Base-by-base conservation (phyloP, 768 basidiomycete species). In the Chalciporus pseudorubinellus region DNA sequence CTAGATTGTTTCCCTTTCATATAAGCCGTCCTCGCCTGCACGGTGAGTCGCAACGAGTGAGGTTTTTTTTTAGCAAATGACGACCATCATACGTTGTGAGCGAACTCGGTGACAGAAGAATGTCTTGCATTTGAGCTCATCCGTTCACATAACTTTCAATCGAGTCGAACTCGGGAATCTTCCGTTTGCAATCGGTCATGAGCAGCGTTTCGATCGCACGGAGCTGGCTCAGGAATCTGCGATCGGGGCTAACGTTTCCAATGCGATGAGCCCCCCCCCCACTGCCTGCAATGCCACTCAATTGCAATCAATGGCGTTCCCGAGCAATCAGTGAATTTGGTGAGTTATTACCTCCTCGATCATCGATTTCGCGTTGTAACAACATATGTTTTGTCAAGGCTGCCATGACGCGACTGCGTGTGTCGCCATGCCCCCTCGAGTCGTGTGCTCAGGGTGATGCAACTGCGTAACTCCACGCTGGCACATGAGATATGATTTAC, bases 361-460 rank as follows among this genome's bases (percentile, higher is more conserved):
- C 57, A 53, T 48, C 48, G n/a, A 21, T 50, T 44, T 50, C 44
- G 44, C 20, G 44, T 56, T n/a, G n/a, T n/a, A 28, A 16, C 22
- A 42, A 46, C 41, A 46, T 44, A 20, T 42, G 41, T 51, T 39
- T 36, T n/a, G 16, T 44, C 50, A 54, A 61, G 50, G 59, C 36
- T 36, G 34, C 58, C 10, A 53, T 53, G 51, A 60, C 53, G 64
- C 64, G 56, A 53, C 64, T 56, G 56, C 58, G 33, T 63, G 60
- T 59, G 18, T 44, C 45, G 45, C 44, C 51, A 47, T 53, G 28
- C 39, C 39, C n/a, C 44, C 42, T 41, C 29, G 41, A 6, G 46
- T 41, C 50, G 46, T 54, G 46, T 46, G 28, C 41, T 60, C 64
- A 66, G 64, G 63, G 63, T 54, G 47, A 47, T 48, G 50, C 40